A percentile compares a stretch with the other conserved stretches of the same genome.
Conservation (phyloP, 176 grass and related monocot species). For the Zoysia japonica region DNA sequence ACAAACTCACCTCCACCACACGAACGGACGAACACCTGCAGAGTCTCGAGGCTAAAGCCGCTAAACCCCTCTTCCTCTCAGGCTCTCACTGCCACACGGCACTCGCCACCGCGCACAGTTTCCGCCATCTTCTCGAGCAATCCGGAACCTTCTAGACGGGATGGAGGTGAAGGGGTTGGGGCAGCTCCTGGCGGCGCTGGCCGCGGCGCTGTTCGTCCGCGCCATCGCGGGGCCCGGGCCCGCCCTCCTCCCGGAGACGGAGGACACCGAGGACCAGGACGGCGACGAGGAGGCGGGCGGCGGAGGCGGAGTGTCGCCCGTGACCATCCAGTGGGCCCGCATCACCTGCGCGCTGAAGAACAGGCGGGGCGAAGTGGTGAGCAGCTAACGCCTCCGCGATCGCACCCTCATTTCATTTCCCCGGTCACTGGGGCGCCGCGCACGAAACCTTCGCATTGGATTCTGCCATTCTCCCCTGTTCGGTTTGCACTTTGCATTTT, state of each 20-base stretch:
- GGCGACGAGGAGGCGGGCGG: constrained; percentile 38
- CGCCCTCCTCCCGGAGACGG: constrained; percentile 44
- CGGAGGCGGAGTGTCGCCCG: constrained; percentile 41
- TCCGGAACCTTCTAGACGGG: constrained; percentile 6
- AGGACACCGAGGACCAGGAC: constrained; percentile 36
- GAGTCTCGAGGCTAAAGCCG: constrained; percentile 15
- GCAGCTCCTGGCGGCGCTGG: constrained; percentile 77
- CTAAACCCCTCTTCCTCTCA: constrained; percentile 12
- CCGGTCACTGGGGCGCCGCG: not conserved
- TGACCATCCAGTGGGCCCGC: constrained; percentile 66
- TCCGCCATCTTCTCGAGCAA: not conserved
- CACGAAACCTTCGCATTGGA: constrained; percentile 9
- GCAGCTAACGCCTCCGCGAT: not conserved
- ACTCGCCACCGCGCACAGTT: not conserved
- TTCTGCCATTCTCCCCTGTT: not conserved
- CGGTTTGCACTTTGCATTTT: not conserved
- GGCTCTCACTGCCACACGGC: not conserved
- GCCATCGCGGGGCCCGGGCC: constrained; percentile 60
- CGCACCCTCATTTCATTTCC: not conserved
- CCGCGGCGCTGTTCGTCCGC: constrained; percentile 72
- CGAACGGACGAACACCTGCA: not conserved
- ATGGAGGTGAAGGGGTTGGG: constrained; percentile 66
- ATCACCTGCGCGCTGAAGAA: constrained; percentile 80
- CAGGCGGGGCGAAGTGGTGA: constrained; percentile 70
- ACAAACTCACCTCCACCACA: constrained; percentile 47